Evolutionary conservation across 345 rosid species (phyloP), one percentile per base, ranked within the genome.

Genomic region (Eucalyptus cloeziana): DNA sequence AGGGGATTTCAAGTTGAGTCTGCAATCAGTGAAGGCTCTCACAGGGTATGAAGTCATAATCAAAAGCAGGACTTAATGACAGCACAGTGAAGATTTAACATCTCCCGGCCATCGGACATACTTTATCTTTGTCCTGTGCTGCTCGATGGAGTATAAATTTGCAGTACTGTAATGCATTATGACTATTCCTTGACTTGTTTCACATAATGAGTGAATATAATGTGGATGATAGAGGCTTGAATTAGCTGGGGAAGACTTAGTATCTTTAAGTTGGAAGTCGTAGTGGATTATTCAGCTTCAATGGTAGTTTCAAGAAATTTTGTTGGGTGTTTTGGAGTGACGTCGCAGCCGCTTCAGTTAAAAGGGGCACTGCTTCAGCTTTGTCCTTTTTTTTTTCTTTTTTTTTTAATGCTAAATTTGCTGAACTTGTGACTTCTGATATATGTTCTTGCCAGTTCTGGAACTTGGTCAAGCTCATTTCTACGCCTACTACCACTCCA

Each of bases 401-500:
- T 71, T 71, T 37, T 3, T n/a, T n/a, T 10, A 15, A 37, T 3
- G 12, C 54, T 25, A 37, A 30, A 22, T 88, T 8, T 54, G 24
- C 76, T 30, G 22, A 37, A 21, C 15, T 76, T 37, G 16, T 40
- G 47, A 37, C 83, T 76, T 76, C 58, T 25, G 21, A 13, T n/a
- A 15, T 76, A 21, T 64, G 87, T 54, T 45, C 49, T 56, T 86
- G 81, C 37, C 94, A 97, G 99, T 95, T 97, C 91, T 97, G 97
- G 97, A 95, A 97, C 88, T 4, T 95, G 71, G 87, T 94, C 56
- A 90, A 89, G 92, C 92, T 95, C 88, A 7, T 96, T 5, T 89
- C 99, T 24, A 93, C 99, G 25, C 95, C 97, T 86, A 89, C 99
- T 17, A 93, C 93, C 31, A 89, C 97, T 89, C 99, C 99, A 14